Base-by-base conservation (phyloP, 805 yeast genomes). In the Starmerella tilneyi region DNA sequence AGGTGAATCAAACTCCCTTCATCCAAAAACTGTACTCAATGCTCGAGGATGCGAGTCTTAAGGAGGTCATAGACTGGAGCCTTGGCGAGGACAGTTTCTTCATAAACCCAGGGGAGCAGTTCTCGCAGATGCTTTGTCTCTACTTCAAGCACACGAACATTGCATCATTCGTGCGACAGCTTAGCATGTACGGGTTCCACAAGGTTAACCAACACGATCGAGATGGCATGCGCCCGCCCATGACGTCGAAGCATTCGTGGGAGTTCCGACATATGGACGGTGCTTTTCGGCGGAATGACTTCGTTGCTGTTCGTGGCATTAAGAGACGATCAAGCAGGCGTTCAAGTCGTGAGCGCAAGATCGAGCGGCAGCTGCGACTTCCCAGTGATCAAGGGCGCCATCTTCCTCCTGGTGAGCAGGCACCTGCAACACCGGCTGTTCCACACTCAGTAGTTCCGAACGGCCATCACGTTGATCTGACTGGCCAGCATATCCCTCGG, bases 151-250 rank as follows among this genome's bases (percentile, higher is more conserved):
- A 88, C 65, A 94, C 94, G 3, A 89, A 89, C 59, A 85, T 88
- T 23, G 85, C 94, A 20, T 79, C 89, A 49, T 89, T 89, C 67
- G 95, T 89, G 28, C 75, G 96, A 38, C 96, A 89, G 64, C 68
- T 88, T 37, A 94, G 89, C 67, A 89, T 88, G 96, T 86, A 86
- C 61, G 96, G 96, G 1, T 86, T 88, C 67, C 96, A 88, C 63
- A 86, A 88, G 65, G 67, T 67, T 34, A 45, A 43, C 43, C 54
- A 49, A 47, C 48, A 51, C 45, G 39, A 48, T 27, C 41, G 46
- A 15, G 46, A 43, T 38, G 43, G 48, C 45, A 24, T 43, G 35
- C 32, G 44, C 41, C 29, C 9, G 26, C 36, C 47, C 6, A 15
- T 41, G 9, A 22, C 35, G 7, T 22, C 12, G 3, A 36, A 37